Evolutionary conservation across 2,329 filamentous ascomycete species (phyloP).

Genomic region (Huntiella bhutanensis): DNA sequence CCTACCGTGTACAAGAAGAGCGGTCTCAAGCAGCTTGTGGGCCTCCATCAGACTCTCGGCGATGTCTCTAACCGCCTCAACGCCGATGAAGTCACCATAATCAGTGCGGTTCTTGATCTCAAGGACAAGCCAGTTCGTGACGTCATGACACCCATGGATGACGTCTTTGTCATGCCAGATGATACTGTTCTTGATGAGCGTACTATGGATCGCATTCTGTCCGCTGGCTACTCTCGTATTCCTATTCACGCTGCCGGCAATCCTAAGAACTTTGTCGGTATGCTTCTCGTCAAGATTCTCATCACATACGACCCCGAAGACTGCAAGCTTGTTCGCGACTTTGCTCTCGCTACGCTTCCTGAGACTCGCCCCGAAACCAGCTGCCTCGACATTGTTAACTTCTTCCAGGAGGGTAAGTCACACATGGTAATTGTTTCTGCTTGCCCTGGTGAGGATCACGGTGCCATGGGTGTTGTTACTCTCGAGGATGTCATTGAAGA

Average conservation of each 20-base stretch:
- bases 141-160: constrained; percentile 97
- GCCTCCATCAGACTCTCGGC: constrained; percentile 79
- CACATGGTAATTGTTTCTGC: constrained; percentile 97
- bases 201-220: constrained; percentile 86
- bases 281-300: constrained; percentile 95
- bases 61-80: constrained; percentile 77
- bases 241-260: constrained; percentile 82
- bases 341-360: constrained; percentile 79
- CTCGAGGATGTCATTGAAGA: constrained; percentile 97
- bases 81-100: constrained; percentile 96
- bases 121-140: constrained; percentile 89
- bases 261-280: constrained; percentile 76
- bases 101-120: constrained; percentile 85
- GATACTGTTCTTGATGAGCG: constrained; percentile 82
- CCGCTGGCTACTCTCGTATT: constrained; percentile 87
- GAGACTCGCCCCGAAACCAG: constrained; percentile 91
- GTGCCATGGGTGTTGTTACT: constrained; percentile 83
- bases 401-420: constrained; percentile 97
- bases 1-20: constrained; percentile 97
- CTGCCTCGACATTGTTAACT: constrained; percentile 96
- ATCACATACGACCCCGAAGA: constrained; percentile 98
- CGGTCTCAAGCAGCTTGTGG: constrained; percentile 88
- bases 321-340: constrained; percentile 66
- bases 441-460: constrained; percentile 70
- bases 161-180: constrained; percentile 92